Evolutionary conservation across 1,284 basidiomycete species (phyloP).

Genomic region (Cryptococcus sp.): DNA sequence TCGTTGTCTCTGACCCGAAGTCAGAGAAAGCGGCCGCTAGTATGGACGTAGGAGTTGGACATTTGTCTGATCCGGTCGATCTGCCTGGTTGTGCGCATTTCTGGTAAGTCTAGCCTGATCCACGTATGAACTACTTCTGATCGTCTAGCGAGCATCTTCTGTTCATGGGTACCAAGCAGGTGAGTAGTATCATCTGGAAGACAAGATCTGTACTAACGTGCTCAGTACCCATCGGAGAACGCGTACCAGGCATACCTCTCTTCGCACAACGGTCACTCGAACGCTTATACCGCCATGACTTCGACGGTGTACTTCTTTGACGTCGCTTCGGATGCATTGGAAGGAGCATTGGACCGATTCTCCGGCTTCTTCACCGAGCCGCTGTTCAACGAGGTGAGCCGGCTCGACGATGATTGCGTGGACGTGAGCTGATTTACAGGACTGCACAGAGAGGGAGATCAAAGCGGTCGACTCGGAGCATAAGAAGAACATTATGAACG

Average conservation of each 20-base stretch:
- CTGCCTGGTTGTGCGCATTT: slow-evolving; percentile 46
- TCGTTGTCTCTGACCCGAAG: slow-evolving; percentile 77
- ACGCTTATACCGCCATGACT: slow-evolving; percentile 88
- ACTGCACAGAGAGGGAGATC: slow-evolving; percentile 88
- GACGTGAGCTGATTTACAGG: slow-evolving; percentile 34
- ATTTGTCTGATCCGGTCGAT: slow-evolving; percentile 85
- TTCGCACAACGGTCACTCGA: slow-evolving; percentile 84
- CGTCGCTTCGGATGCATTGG: slow-evolving; percentile 77
- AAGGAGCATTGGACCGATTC: slow-evolving; percentile 83
- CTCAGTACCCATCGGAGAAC: slow-evolving; percentile 82
- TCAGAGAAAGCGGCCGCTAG: slow-evolving; percentile 95
- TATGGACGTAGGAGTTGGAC: slow-evolving; percentile 91
- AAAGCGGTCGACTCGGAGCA: slow-evolving; percentile 98
- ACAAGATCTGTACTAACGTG: slow-evolving; percentile 23
- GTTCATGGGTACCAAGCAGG: slow-evolving; percentile 64
- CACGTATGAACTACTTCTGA: slow-evolving; percentile 57
- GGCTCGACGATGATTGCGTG: not conserved
- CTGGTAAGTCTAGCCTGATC: slow-evolving; percentile 27
- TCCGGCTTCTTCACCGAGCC: slow-evolving; percentile 92
- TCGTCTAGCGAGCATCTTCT: slow-evolving; percentile 83
- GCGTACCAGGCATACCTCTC: slow-evolving; percentile 88
- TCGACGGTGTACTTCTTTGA: slow-evolving; percentile 85
- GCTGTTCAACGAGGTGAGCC: slow-evolving; percentile 60
- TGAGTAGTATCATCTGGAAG: slow-evolving; percentile 10
- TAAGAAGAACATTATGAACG: slow-evolving; percentile 95